Percentiles rank a stretch among this genome's conserved stretches.
Evolutionary conservation across 2,329 filamentous ascomycete species (phyloP).

Genomic region (Colletotrichum tabaci): DNA sequence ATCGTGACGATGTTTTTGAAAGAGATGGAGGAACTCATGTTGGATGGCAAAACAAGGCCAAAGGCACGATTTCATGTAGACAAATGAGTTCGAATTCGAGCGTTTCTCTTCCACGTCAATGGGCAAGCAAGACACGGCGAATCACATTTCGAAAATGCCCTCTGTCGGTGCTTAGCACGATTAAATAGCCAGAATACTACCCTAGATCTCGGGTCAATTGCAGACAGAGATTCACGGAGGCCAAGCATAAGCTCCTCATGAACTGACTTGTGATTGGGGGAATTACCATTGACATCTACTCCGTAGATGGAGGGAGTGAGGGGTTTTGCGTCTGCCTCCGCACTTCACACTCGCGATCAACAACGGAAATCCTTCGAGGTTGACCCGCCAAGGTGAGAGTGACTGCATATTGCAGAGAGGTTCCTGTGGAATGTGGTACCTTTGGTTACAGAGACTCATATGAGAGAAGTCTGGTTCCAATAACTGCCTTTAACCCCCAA

Average conservation of each 20-base stretch:
- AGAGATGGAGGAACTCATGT: not conserved
- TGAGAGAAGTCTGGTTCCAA: too few relatives aligned
- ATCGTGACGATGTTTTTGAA: too few relatives aligned
- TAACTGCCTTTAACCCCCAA: too few relatives aligned
- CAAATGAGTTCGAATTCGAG: not conserved
- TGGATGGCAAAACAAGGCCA: not conserved
- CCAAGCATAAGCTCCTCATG: not conserved
- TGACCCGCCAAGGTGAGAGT: not conserved
- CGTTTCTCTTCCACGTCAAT: not conserved
- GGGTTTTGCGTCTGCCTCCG: not conserved
- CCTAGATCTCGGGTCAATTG: not conserved
- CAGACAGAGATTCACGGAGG: not conserved
- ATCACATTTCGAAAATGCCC: not conserved
- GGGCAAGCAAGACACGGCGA: not conserved
- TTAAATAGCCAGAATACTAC: not conserved
- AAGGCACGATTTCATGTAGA: not conserved
- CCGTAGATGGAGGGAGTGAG: conserved; percentile 1
- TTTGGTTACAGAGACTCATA: too few relatives aligned
- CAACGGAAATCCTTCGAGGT: not conserved
- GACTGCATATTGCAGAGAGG: not conserved
- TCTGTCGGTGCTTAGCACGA: not conserved
- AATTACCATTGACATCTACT: not conserved
- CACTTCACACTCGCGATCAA: not conserved
- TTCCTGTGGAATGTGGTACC: not conserved
- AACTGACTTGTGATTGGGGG: conserved; percentile 5